These are phyloP conservation scores for Candida rishiriensis DNA, from an alignment of 805 yeast species.

Conservation along the genomic window DNA sequence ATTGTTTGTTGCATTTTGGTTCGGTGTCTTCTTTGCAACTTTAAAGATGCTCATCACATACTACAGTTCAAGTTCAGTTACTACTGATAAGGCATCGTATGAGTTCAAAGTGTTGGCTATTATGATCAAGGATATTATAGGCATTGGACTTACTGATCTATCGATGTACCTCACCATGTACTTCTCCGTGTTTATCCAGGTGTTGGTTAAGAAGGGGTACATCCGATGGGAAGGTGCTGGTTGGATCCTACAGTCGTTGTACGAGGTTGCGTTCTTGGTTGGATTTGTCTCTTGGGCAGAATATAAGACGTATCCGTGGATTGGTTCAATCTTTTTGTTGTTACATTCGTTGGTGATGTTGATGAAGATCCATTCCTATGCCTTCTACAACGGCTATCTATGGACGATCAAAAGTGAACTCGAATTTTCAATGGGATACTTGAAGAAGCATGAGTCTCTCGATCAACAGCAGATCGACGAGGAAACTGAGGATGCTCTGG, in stretches of 20 bases:
- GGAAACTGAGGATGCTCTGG: constrained; percentile 30
- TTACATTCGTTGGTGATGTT: constrained; percentile 80
- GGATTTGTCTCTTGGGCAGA: constrained; percentile 58
- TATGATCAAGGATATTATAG: constrained; percentile 55
- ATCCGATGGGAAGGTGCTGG: constrained; percentile 66
- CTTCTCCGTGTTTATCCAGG: constrained; percentile 56
- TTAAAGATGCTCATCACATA: constrained; percentile 52
- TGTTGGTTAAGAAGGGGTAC: constrained; percentile 37
- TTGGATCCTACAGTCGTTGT: constrained; percentile 50
- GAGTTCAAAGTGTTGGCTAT: constrained; percentile 53
- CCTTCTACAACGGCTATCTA: constrained; percentile 86
- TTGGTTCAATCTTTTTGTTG: constrained; percentile 78
- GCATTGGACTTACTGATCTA: constrained; percentile 71
- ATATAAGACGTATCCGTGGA: constrained; percentile 70
- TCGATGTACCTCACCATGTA: constrained; percentile 69
- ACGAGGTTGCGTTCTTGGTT: constrained; percentile 50
- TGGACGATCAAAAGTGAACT: constrained; percentile 62
- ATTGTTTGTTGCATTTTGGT: constrained; percentile 76
- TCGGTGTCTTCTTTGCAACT: constrained; percentile 52
- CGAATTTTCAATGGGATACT: constrained; percentile 39
- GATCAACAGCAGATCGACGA: constrained; percentile 24
- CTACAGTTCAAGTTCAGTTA: constrained; percentile 25
- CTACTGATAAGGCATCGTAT: constrained; percentile 36
- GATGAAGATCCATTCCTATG: constrained; percentile 95
- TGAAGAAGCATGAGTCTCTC: constrained; percentile 34